A percentile compares a stretch with the other conserved stretches of the same genome.
Conservation (phyloP, 345 rosid species). For the Zanthoxylum bungeanum region DNA sequence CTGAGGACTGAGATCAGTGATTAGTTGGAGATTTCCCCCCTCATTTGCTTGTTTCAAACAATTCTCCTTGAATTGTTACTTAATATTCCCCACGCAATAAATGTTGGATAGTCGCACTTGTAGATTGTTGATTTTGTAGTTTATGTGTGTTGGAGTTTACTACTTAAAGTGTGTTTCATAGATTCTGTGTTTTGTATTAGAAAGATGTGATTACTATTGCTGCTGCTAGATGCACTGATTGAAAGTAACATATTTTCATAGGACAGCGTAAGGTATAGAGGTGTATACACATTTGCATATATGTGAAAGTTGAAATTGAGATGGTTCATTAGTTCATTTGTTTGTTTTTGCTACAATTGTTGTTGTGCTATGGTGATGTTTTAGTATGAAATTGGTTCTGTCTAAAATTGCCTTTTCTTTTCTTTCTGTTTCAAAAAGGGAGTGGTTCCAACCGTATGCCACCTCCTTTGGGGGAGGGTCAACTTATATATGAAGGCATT, state of each 20-base stretch:
- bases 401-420: constrained; percentile 13
- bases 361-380: neutral
- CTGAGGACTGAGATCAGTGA: neutral
- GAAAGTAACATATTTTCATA: neutral
- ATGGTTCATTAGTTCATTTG: neutral
- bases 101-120: neutral
- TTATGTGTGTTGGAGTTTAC: neutral
- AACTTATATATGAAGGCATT: constrained; percentile 12
- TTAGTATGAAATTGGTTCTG: neutral
- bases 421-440: constrained; percentile 27
- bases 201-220: neutral
- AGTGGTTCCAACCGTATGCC: constrained; percentile 27
- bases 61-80: neutral
- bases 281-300: neutral
- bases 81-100: neutral
- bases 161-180: neutral
- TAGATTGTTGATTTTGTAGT: neutral
- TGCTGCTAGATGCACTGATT: neutral
- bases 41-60: neutral
- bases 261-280: neutral
- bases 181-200: neutral
- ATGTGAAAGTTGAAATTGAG: neutral
- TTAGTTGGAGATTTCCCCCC: no score
- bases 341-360: neutral
- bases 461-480: constrained; percentile 20